phyloP scores from a whole-genome alignment of 257 asterid species.

The Euphrasia confusa region DNA sequence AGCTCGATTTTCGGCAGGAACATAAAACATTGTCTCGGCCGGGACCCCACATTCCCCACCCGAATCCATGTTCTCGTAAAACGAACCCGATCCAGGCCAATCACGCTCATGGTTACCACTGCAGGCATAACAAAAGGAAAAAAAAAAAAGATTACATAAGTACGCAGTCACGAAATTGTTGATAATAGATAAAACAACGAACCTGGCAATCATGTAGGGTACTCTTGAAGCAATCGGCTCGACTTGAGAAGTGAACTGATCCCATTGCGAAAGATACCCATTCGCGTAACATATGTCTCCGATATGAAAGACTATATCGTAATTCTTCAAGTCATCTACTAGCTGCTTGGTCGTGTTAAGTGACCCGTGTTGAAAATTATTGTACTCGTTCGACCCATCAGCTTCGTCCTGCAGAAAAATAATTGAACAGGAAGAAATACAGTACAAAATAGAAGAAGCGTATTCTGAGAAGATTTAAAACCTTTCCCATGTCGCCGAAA shows the following conservation, averaged over 20 bases:
- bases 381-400: slow-evolving; percentile 92
- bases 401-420: slow-evolving; percentile 60
- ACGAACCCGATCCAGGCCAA: slow-evolving; percentile 91
- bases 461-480: slow-evolving; percentile 11
- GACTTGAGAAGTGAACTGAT: slow-evolving; percentile 85
- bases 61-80: slow-evolving; percentile 65
- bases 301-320: slow-evolving; percentile 83
- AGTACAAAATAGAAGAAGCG: too few species aligned
- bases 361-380: slow-evolving; percentile 68
- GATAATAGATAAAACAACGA: background rate
- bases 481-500: slow-evolving; percentile 99
- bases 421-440: too few species aligned
- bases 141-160: background rate
- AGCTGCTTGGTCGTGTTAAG: slow-evolving; percentile 88
- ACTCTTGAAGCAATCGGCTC: slow-evolving; percentile 83
- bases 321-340: slow-evolving; percentile 55
- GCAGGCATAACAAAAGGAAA: slow-evolving; percentile 23
- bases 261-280: slow-evolving; percentile 94
- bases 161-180: background rate
- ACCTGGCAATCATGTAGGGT: slow-evolving; percentile 98
- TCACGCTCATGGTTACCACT: slow-evolving; percentile 98
- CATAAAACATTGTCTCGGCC: slow-evolving; percentile 74
- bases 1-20: slow-evolving; percentile 89
- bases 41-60: slow-evolving; percentile 97
- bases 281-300: slow-evolving; percentile 82